Conservation (phyloP, 306 rosid species). For the Prunus persica region DNA sequence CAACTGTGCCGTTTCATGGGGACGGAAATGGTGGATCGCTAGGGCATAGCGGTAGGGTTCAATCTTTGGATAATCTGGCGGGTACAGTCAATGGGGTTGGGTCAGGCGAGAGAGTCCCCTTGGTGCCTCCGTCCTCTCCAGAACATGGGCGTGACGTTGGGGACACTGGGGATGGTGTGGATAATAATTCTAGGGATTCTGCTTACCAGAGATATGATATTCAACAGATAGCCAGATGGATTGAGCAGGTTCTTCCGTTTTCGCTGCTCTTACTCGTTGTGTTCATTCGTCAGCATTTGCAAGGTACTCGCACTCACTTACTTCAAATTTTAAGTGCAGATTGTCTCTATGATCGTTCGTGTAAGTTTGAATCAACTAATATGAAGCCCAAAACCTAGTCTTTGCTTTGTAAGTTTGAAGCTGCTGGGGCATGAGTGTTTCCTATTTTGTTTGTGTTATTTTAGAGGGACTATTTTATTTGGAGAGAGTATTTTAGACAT, state of each 20-base stretch:
- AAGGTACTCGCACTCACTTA: constrained; percentile 42
- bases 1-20: constrained; percentile 21
- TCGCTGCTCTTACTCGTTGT: constrained; percentile 65
- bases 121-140: constrained; percentile 37
- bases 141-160: constrained; percentile 29
- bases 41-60: constrained; percentile 30
- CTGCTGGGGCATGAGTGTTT: background rate
- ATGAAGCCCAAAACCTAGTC: background rate
- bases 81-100: constrained; percentile 26
- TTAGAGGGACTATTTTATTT: background rate
- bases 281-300: constrained; percentile 87
- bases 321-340: background rate
- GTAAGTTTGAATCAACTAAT: background rate
- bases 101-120: constrained; percentile 50
- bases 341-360: background rate
- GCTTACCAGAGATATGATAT: constrained; percentile 65
- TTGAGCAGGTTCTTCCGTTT: constrained; percentile 86
- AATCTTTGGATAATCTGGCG: constrained; percentile 35
- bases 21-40: constrained; percentile 33
- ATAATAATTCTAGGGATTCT: constrained; percentile 50
- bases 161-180: constrained; percentile 36
- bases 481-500: too few species aligned
- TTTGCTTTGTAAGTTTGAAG: background rate
- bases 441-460: background rate
- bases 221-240: constrained; percentile 70